Evolutionary conservation across 1,139 yeast species (phyloP).

Genomic region (Sugiyamaella xylanicola): DNA sequence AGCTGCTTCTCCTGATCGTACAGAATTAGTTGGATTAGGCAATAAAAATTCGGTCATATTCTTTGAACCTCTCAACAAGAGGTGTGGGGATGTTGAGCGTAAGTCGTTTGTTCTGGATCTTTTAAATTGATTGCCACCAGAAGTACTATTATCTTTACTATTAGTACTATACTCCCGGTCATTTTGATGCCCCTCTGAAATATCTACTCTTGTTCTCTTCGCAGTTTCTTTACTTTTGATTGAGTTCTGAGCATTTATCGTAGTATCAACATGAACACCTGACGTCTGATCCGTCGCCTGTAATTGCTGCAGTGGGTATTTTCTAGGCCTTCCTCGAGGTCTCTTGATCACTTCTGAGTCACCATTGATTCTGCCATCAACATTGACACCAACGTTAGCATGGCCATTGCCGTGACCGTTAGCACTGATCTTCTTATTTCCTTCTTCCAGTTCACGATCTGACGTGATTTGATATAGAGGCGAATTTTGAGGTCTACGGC

Average conservation of each 20-base stretch:
- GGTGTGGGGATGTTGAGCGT: not conserved
- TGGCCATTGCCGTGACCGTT: not conserved
- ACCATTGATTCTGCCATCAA: not conserved
- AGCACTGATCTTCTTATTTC: not conserved
- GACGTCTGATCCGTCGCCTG: no score
- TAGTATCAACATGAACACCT: no score
- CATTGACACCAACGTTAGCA: not conserved
- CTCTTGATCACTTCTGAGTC: no score
- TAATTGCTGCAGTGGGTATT: not conserved
- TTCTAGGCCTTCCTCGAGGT: slow-evolving; percentile 6
- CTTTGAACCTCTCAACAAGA: not conserved
- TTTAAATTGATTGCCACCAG: not conserved
- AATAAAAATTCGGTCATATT: not conserved
- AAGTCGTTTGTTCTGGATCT: not conserved
- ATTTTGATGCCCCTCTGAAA: no score
- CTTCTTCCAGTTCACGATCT: no score
- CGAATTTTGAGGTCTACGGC: no score
- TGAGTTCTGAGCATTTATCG: no score
- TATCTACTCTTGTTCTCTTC: no score
- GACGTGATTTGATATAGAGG: no score
- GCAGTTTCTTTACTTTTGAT: no score
- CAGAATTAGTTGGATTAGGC: not conserved
- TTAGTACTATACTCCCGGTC: no score
- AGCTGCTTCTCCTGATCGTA: not conserved
- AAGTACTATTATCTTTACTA: not conserved